Conservation (phyloP, 2,329 filamentous ascomycete genomes). For the Arthrocladium fulminans region DNA sequence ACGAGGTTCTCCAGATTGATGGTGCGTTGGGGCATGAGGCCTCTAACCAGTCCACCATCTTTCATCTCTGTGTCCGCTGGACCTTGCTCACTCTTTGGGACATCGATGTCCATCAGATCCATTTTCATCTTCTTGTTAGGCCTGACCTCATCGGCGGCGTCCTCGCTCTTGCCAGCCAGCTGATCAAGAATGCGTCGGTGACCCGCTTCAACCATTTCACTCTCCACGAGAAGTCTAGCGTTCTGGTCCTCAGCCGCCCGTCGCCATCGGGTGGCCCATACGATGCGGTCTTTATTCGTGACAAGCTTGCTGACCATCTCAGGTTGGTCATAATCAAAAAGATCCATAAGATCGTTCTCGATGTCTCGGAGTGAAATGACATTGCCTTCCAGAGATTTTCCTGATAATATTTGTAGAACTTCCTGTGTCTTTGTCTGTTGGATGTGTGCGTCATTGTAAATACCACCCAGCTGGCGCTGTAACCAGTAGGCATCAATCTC, state of each 20-base stretch:
- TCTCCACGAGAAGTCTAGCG: slow-evolving; percentile 67
- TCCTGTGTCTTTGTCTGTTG: slow-evolving; percentile 88
- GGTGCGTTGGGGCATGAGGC: slow-evolving; percentile 72
- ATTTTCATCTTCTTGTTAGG: slow-evolving; percentile 75
- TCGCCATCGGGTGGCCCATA: slow-evolving; percentile 87
- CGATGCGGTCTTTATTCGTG: slow-evolving; percentile 83
- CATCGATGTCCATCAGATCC: slow-evolving; percentile 77
- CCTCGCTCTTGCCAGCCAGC: slow-evolving; percentile 60
- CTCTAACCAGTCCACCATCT: slow-evolving; percentile 66
- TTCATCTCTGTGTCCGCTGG: slow-evolving; percentile 44
- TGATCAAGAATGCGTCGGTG: slow-evolving; percentile 81
- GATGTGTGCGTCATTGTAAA: slow-evolving; percentile 85
- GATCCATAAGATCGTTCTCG: slow-evolving; percentile 95
- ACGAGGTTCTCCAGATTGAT: slow-evolving; percentile 94
- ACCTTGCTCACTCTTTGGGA: slow-evolving; percentile 52
- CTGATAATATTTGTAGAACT: slow-evolving; percentile 73
- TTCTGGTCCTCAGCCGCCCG: slow-evolving; percentile 68
- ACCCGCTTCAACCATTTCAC: slow-evolving; percentile 84
- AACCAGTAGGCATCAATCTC: slow-evolving; percentile 98
- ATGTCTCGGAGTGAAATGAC: slow-evolving; percentile 84
- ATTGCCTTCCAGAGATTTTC: slow-evolving; percentile 62
- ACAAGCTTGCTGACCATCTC: slow-evolving; percentile 87
- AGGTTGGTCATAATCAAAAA: slow-evolving; percentile 95
- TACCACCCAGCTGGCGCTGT: slow-evolving; percentile 77
- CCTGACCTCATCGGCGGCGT: slow-evolving; percentile 48